Percentiles rank a stretch among this genome's conserved stretches.
These are phyloP conservation scores for Moniliophthora roreri DNA, from an alignment of 1,284 basidiomycete genomes.

Conservation along the genomic window DNA sequence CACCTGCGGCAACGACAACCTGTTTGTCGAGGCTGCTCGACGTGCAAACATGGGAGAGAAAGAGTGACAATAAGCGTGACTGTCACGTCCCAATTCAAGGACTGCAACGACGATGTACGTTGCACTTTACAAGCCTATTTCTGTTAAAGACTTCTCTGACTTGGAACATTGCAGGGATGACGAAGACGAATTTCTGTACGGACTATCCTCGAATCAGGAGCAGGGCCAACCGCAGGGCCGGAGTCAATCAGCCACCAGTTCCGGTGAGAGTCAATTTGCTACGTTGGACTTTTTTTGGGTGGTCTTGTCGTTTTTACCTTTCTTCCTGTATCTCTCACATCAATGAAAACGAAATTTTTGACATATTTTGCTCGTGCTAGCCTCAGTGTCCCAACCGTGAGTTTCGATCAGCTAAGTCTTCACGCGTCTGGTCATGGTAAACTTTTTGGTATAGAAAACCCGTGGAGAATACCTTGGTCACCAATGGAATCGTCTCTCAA, in stretches of 20 bases:
- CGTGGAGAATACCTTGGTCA: slow-evolving; percentile 14
- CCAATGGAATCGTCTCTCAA: slow-evolving; percentile 14
- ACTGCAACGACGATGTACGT: slow-evolving; percentile 1
- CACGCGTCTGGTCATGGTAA: slow-evolving; percentile 3
- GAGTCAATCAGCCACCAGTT: slow-evolving; percentile 32
- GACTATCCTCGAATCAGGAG: slow-evolving; percentile 25
- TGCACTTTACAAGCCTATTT: background rate
- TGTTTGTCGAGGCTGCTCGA: background rate
- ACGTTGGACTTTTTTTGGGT: slow-evolving; percentile 28
- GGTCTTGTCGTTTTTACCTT: slow-evolving; percentile 30
- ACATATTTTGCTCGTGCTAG: slow-evolving; percentile 25
- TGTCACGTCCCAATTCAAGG: background rate
- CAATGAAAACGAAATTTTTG: slow-evolving; percentile 20
- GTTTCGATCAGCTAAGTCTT: slow-evolving; percentile 10
- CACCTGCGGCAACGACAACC: background rate
- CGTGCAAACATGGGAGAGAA: slow-evolving; percentile 1
- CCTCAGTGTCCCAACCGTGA: slow-evolving; percentile 19
- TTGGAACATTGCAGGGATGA: slow-evolving; percentile 31
- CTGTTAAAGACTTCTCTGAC: too few relatives aligned
- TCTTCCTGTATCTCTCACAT: slow-evolving; percentile 19
- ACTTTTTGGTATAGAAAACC: slow-evolving; percentile 11
- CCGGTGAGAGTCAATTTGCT: slow-evolving; percentile 41
- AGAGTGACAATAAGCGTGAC: slow-evolving; percentile 1
- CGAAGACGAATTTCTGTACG: slow-evolving; percentile 77
- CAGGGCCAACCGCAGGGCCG: slow-evolving; percentile 38